Evolutionary conservation across 352 stramenopile species (phyloP).

Genomic region (Phytophthora multivora): DNA sequence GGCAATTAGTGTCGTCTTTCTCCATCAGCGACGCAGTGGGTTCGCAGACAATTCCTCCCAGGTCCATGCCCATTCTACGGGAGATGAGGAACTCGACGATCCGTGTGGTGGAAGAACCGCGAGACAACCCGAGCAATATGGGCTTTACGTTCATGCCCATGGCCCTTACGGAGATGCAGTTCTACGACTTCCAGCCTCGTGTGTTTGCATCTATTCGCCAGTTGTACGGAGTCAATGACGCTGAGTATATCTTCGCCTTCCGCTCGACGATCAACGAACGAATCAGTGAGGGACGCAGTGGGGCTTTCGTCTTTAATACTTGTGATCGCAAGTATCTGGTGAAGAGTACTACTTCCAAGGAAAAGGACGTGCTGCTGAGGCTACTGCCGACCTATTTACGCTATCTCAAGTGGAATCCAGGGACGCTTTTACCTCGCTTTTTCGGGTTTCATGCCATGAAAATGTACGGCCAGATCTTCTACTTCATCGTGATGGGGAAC

Average conservation of each 20-base stretch:
- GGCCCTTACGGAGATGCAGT: conserved; percentile 85
- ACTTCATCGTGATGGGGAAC: conserved; percentile 94
- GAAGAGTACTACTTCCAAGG: conserved; percentile 84
- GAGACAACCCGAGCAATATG: conserved; percentile 44
- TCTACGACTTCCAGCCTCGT: conserved; percentile 84
- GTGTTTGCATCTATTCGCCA: conserved; percentile 82
- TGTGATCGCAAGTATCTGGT: conserved; percentile 91
- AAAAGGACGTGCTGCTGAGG: conserved; percentile 81
- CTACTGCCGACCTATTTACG: conserved; percentile 84
- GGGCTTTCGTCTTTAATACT: conserved; percentile 91
- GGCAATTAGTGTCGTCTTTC: conserved; percentile 49
- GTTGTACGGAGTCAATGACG: conserved; percentile 71
- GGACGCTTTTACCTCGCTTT: conserved; percentile 89
- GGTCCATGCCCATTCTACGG: conserved; percentile 32
- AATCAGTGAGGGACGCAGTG: conserved; percentile 87
- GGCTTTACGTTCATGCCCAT: conserved; percentile 72
- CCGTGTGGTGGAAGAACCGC: conserved; percentile 61
- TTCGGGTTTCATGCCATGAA: conserved; percentile 91
- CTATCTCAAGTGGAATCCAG: conserved; percentile 90
- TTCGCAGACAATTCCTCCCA: conserved; percentile 36
- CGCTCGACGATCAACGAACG: conserved; percentile 87
- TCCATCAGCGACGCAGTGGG: conserved; percentile 38
- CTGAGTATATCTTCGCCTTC: conserved; percentile 82
- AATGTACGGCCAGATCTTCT: conserved; percentile 92
- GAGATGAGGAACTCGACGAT: conserved; percentile 62